Conservation (phyloP, 1,284 basidiomycete species). For the Coniferiporia sulphurascens region DNA sequence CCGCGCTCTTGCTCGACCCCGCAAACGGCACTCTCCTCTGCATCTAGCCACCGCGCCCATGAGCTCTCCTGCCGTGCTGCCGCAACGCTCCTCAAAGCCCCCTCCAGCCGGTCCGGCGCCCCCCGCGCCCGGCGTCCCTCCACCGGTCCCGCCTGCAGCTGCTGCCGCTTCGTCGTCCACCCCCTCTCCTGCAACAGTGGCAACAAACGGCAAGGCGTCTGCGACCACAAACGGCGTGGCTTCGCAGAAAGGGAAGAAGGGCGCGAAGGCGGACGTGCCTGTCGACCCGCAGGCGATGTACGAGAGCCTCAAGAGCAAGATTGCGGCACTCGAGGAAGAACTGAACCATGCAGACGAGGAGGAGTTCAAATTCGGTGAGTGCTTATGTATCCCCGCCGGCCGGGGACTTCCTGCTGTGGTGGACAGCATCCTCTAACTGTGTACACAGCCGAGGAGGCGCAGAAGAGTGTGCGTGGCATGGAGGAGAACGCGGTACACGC, state of each 20-base stretch:
- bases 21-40: too few relatives aligned
- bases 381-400: too few relatives aligned
- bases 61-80: not conserved
- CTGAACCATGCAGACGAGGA: constrained; percentile 80
- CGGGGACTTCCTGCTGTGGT: too few relatives aligned
- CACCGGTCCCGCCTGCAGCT: not conserved
- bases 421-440: too few relatives aligned
- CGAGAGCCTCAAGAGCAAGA: constrained; percentile 77
- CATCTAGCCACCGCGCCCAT: too few relatives aligned
- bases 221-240: constrained; percentile 9
- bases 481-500: constrained; percentile 73
- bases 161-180: constrained; percentile 1
- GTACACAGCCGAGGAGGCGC: constrained; percentile 73
- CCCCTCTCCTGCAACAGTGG: not conserved
- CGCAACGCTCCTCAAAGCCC: constrained; percentile 12
- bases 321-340: constrained; percentile 80
- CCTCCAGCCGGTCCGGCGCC: constrained; percentile 13
- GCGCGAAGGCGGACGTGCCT: constrained; percentile 56
- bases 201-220: not conserved
- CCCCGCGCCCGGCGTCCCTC: not conserved
- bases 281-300: constrained; percentile 80
- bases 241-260: constrained; percentile 39
- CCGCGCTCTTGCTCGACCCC: not conserved
- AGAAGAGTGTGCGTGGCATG: constrained; percentile 73
- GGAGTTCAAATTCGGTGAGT: constrained; percentile 61